phyloP scores from a whole-genome alignment of 169 alveolate species.

The Plasmodium yoelii region DNA sequence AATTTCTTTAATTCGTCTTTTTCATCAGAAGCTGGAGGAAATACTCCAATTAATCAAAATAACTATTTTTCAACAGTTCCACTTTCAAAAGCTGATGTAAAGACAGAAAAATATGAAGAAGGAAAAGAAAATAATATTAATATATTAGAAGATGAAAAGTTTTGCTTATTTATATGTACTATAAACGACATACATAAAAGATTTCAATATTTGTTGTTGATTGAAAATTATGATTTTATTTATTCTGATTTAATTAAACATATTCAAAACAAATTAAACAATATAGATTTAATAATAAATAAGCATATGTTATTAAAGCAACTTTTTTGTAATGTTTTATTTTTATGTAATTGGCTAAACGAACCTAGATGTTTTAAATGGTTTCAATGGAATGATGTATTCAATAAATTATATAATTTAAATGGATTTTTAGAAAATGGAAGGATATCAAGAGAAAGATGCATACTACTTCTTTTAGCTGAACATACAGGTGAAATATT shows the following conservation, averaged over 20 bases:
- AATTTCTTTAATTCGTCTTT: slow-evolving; percentile 3
- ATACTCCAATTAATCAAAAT: neutral
- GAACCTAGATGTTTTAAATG: slow-evolving; percentile 51
- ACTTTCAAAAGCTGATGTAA: neutral
- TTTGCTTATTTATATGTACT: slow-evolving; percentile 57
- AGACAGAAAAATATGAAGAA: neutral
- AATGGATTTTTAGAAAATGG: slow-evolving; percentile 76
- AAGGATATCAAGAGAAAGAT: slow-evolving; percentile 63
- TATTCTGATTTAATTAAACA: slow-evolving; percentile 54
- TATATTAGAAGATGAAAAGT: slow-evolving; percentile 66
- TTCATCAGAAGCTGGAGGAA: slow-evolving; percentile 1
- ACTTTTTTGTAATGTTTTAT: slow-evolving; percentile 62
- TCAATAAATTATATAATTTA: slow-evolving; percentile 31
- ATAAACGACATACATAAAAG: slow-evolving; percentile 56
- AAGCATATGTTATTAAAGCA: slow-evolving; percentile 58
- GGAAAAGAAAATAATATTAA: neutral
- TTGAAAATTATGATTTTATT: slow-evolving; percentile 67
- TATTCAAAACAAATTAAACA: slow-evolving; percentile 39
- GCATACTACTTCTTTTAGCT: slow-evolving; percentile 56
- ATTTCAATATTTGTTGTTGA: slow-evolving; percentile 43
- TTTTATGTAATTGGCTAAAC: slow-evolving; percentile 69
- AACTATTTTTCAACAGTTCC: neutral
- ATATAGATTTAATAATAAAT: slow-evolving; percentile 48
- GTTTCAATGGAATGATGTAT: slow-evolving; percentile 70
- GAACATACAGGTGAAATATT: slow-evolving; percentile 76